A percentile compares a stretch with the other conserved stretches of the same genome.
These are phyloP conservation scores for Botryobasidium botryosum DNA, from an alignment of 768 basidiomycete genomes.

Conservation along the genomic window DNA sequence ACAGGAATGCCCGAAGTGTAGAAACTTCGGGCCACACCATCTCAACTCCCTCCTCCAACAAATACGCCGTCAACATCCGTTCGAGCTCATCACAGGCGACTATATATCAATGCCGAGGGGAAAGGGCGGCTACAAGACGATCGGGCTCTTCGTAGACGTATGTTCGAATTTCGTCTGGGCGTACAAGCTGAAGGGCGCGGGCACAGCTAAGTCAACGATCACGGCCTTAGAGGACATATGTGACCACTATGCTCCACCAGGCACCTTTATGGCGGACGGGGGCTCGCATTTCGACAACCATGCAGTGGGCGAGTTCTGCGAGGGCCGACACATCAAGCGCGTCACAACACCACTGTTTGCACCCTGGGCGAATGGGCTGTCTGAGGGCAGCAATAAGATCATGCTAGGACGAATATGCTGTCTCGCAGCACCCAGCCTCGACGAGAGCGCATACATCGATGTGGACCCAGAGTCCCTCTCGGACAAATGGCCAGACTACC, in stretches of 20 bases:
- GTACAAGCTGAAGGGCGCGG: constrained; percentile 16
- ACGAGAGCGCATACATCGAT: constrained; percentile 16
- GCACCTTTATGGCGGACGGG: constrained; percentile 25
- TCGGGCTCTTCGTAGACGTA: constrained; percentile 20
- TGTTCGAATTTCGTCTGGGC: constrained; percentile 21
- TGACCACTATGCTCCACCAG: constrained; percentile 14
- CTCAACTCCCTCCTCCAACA: constrained; percentile 23
- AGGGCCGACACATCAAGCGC: constrained; percentile 11
- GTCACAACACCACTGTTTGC: constrained; percentile 21
- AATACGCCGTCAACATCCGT: constrained; percentile 23
- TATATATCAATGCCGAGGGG: constrained; percentile 22
- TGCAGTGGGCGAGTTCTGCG: constrained; percentile 19
- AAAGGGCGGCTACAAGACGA: constrained; percentile 19
- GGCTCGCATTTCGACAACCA: constrained; percentile 24
- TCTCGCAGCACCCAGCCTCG: constrained; percentile 21
- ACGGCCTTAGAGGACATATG: constrained; percentile 15
- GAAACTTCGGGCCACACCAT: constrained; percentile 20
- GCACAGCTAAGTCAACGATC: constrained; percentile 18
- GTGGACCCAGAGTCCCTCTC: constrained; percentile 15
- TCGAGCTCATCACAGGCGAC: constrained; percentile 24
- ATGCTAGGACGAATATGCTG: constrained; percentile 18
- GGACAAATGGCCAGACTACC: constrained; percentile 20
- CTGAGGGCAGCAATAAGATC: constrained; percentile 21
- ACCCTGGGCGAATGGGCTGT: constrained; percentile 27
- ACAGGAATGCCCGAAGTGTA: constrained; percentile 17